Base-by-base conservation (phyloP, 306 rosid genomes). In the Pueraria montana region DNA sequence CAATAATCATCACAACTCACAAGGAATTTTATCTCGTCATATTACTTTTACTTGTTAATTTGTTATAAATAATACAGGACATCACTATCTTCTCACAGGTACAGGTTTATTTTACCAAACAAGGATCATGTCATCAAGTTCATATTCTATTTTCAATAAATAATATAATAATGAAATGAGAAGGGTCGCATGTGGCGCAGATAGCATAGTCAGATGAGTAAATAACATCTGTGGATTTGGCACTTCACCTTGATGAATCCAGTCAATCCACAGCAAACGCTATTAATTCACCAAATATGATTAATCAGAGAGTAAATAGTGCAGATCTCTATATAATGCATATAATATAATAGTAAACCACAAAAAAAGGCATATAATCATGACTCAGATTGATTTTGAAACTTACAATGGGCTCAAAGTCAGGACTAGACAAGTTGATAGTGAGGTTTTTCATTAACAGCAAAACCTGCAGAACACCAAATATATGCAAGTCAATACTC, bases 391-490 rank as follows among this genome's bases (percentile, higher is more conserved):
- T 65, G 55, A 53, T 13, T 49, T 74, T 52, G 76, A 50, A 76
- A 88, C 94, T 91, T 84, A 92, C 97, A 53, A 89, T 24, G 70
- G 93, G 91, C 79, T 91, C 97, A 86, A 88, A 91, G 77, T 88
- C 90, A 24, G 97, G 97, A 80, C 84, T 87, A 65, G 94, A 85
- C 89, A 94, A 81, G 85, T 94, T 94, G 83, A 90, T 21, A 59
- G 89, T 89, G 90, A 94, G 98, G 82, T 94, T 94, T 87, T 88
- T 87, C 98, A 92, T 94, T 76, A 93, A 82, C 87, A 93, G 55
- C 89, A 93, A 84, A 83, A 89, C 94, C 95, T 93, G 90, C 90
- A 88, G 72, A 40, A 73, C 52, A 68, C 72, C 83, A 84, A 84
- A 58, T 17, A 63, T 11, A 58, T 20, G 42, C 17, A 66, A n/a